Conservation (phyloP, 139 green algal species). For the Parachlorella kessleri region DNA sequence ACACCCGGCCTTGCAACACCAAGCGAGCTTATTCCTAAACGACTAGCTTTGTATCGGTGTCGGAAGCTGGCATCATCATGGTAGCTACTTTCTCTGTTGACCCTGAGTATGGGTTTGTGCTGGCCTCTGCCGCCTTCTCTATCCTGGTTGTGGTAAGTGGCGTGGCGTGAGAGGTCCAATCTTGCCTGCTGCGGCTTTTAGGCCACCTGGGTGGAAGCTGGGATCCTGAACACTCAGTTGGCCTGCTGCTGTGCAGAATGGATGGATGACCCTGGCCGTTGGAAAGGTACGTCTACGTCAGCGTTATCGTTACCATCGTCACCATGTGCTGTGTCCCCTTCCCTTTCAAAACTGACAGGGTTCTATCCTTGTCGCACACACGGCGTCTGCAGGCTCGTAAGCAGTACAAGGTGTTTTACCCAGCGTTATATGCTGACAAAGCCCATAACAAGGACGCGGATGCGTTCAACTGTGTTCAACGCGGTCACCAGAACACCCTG, state of each 20-base stretch:
- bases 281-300: neutral
- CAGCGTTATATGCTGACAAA: conserved; percentile 10
- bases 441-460: conserved; percentile 8
- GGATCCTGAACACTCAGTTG: neutral
- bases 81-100: neutral
- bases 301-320: neutral
- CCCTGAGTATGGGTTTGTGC: neutral
- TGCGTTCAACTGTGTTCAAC: conserved; percentile 62
- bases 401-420: conserved; percentile 13
- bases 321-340: neutral
- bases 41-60: no score
- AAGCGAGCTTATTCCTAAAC: no score
- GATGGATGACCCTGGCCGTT: neutral
- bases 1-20: no score
- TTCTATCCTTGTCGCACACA: conserved; percentile 6
- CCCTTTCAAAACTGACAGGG: no score
- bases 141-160: neutral
- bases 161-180: neutral
- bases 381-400: conserved; percentile 16
- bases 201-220: no score
- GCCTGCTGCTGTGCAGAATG: neutral
- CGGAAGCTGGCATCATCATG: neutral
- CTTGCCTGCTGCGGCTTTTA: neutral
- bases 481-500: conserved; percentile 70
- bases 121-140: neutral